phyloP scores from a whole-genome alignment of 441 rosid genomes.

The Gossypium schwendimanii region DNA sequence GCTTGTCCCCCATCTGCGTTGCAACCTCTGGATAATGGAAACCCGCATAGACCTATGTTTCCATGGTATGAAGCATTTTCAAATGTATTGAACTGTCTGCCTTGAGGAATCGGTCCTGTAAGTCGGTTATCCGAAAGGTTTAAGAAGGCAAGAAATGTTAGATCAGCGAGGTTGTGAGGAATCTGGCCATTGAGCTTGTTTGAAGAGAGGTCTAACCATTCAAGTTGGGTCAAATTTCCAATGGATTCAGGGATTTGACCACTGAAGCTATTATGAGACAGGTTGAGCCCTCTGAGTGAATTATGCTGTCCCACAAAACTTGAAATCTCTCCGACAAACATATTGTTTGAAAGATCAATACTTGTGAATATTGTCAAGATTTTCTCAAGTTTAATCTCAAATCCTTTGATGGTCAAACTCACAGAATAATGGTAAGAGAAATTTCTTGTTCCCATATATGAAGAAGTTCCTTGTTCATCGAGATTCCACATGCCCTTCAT shows the following conservation, averaged over 20 bases:
- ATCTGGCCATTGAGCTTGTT: slow-evolving; percentile 16
- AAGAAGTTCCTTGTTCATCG: not conserved
- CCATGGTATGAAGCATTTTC: not conserved
- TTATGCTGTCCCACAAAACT: slow-evolving; percentile 16
- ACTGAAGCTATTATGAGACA: slow-evolving; percentile 18
- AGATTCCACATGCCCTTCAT: slow-evolving; percentile 9
- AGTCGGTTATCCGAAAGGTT: slow-evolving; percentile 21
- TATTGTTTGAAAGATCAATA: slow-evolving; percentile 4
- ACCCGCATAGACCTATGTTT: not conserved
- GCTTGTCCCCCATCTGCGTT: not conserved
- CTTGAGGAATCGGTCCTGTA: slow-evolving; percentile 14
- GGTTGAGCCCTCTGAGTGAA: slow-evolving; percentile 18
- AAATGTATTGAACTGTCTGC: slow-evolving; percentile 11
- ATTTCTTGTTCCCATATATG: not conserved
- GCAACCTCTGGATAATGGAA: not conserved
- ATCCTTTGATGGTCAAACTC: slow-evolving; percentile 5
- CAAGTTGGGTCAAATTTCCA: slow-evolving; percentile 12
- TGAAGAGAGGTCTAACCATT: not conserved
- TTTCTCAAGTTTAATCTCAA: not conserved
- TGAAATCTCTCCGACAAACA: slow-evolving; percentile 21
- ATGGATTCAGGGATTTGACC: slow-evolving; percentile 25
- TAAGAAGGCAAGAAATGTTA: slow-evolving; percentile 17
- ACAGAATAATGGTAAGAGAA: not conserved
- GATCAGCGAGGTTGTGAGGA: slow-evolving; percentile 9
- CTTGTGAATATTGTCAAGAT: not conserved